Base-by-base conservation (phyloP, 2,329 filamentous ascomycete genomes). In the Dothideomycetidae sp. region DNA sequence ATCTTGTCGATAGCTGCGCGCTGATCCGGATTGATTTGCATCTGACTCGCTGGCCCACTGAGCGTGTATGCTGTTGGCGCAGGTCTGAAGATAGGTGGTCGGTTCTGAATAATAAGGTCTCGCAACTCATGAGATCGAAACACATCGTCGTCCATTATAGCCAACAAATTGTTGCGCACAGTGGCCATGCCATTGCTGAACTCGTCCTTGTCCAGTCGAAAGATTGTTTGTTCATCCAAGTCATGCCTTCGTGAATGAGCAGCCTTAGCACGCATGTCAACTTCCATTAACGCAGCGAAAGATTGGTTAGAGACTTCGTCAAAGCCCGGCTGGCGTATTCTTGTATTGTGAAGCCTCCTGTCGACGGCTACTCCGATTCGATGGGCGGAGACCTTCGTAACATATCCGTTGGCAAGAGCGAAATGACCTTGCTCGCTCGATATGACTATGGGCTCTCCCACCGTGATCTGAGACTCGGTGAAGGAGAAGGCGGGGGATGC, bases 151-250 rank as follows among this genome's bases (percentile, higher is more conserved):
- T 82, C 74, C 86, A 98, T 96, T 50, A 93, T 73, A 47, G 86
- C 82, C 19, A 96, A 74, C 1, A 98, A 70, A 48, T 96, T 98
- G 59, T 93, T 94, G 37, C 90, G 77, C 31, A 93, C 82, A 18
- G 81, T 80, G 3, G 90, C 85, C 83, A 98, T 93, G 40, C 90
- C 90, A 50, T 93, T 96, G 59, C 84, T 93, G 58, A 98, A 98
- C 53, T 98, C 90, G 50, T 98, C 90, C 55, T 94, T 94, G 59
- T 98, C 90, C 3, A 98, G 66, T 15, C 90, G 79, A 50, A 93
- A 98, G 33, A 74, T 67, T 4, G 80, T 61, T 3, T 71, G 71
- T 3, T 68, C 56, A 40, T 67, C 63, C 40, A 46, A 15, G 47
- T 43, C 23, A 36, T 44, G 33, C 46, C 44, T 37, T 9, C 31